Evolutionary conservation across 768 basidiomycete species (phyloP).

Genomic region (Rhodosporidiobolus sp.): DNA sequence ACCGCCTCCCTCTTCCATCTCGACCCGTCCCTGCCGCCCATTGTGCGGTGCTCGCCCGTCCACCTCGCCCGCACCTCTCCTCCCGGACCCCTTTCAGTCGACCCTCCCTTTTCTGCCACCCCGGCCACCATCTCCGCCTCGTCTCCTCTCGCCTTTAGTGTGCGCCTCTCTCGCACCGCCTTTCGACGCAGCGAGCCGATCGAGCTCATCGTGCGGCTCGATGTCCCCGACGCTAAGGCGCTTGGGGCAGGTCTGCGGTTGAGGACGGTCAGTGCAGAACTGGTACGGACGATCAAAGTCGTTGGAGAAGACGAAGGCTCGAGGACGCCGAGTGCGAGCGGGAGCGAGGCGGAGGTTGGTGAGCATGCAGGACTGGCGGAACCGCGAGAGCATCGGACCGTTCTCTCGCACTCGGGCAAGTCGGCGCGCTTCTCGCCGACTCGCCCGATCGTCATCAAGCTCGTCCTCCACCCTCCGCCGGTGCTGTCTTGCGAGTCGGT

Average conservation of each 20-base stretch:
- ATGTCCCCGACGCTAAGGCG: constrained; percentile 65
- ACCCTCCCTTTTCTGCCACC: neutral
- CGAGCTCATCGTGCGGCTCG: constrained; percentile 74
- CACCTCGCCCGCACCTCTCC: constrained; percentile 38
- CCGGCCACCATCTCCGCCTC: neutral
- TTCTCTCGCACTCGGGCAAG: constrained; percentile 78
- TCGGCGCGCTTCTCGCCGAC: constrained; percentile 83
- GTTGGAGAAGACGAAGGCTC: neutral
- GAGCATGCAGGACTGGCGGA: neutral
- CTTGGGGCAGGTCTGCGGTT: constrained; percentile 71
- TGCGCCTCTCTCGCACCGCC: constrained; percentile 67
- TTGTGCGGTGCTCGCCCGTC: constrained; percentile 25
- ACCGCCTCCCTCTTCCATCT: constrained; percentile 60
- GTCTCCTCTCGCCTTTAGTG: constrained; percentile 63
- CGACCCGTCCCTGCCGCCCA: constrained; percentile 49
- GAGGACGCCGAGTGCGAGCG: neutral
- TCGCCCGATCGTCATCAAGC: constrained; percentile 69
- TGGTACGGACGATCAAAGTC: constrained; percentile 57
- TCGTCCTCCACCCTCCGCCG: constrained; percentile 62
- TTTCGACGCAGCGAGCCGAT: constrained; percentile 72
- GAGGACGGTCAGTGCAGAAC: constrained; percentile 74
- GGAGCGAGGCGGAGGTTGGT: neutral
- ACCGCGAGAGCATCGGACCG: constrained; percentile 9
- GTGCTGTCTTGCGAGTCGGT: constrained; percentile 50
- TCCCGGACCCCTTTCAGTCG: constrained; percentile 34